phyloP scores from a whole-genome alignment of 2,329 filamentous ascomycete genomes.

The Niveomyces coronatus region DNA sequence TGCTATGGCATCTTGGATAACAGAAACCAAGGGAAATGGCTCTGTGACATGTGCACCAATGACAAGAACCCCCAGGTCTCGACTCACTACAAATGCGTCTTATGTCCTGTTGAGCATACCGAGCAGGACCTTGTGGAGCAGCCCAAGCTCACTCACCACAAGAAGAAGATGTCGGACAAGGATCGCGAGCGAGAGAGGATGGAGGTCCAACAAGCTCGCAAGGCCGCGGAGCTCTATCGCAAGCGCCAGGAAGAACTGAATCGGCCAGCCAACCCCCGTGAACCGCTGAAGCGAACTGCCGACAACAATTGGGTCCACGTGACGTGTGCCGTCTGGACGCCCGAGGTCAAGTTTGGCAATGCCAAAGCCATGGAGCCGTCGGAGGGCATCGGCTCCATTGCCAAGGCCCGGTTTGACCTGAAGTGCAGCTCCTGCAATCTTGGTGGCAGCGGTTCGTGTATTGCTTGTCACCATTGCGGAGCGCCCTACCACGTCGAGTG shows the following conservation, averaged over 20 bases:
- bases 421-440: conserved; percentile 77
- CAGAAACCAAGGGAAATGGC: conserved; percentile 69
- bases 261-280: conserved; percentile 72
- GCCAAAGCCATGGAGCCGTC: conserved; percentile 73
- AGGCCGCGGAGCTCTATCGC: conserved; percentile 70
- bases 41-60: conserved; percentile 91
- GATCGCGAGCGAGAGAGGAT: conserved; percentile 80
- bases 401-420: conserved; percentile 61
- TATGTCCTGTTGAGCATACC: conserved; percentile 76
- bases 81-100: conserved; percentile 86
- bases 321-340: conserved; percentile 81
- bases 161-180: conserved; percentile 84
- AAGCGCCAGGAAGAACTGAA: conserved; percentile 76
- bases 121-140: conserved; percentile 79
- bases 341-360: conserved; percentile 87
- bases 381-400: conserved; percentile 81
- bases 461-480: conserved; percentile 69
- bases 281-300: conserved; percentile 84
- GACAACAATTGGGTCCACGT: conserved; percentile 99
- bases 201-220: conserved; percentile 74
- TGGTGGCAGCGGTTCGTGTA: conserved; percentile 59
- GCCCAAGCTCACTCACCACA: conserved; percentile 37
- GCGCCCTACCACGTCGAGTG: conserved; percentile 72
- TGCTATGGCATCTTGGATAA: conserved; percentile 81
- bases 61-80: conserved; percentile 87